These are phyloP conservation scores for Henningerozyma blattae DNA, from an alignment of 805 yeast species.

Conservation along the genomic window DNA sequence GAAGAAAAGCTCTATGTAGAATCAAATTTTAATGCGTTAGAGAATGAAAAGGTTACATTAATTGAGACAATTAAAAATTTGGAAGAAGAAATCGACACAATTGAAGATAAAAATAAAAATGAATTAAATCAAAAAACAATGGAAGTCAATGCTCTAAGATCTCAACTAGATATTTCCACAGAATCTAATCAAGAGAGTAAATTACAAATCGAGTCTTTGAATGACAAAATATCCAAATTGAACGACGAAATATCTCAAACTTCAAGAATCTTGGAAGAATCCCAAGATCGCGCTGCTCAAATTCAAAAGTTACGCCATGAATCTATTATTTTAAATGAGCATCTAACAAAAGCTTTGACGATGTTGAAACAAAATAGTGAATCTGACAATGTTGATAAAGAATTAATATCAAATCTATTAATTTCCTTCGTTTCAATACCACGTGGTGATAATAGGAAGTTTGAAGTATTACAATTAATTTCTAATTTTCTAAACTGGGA, in stretches of 20 bases:
- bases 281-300: conserved; percentile 58
- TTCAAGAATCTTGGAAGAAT: conserved; percentile 21
- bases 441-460: conserved; percentile 88
- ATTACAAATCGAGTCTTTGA: conserved; percentile 13
- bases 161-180: conserved; percentile 14
- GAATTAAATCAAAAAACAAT: conserved; percentile 13
- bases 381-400: conserved; percentile 74
- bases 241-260: conserved; percentile 11
- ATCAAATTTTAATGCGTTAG: conserved; percentile 12
- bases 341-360: conserved; percentile 82
- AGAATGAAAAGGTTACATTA: conserved; percentile 15
- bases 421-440: conserved; percentile 79
- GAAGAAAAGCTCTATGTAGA: conserved; percentile 28
- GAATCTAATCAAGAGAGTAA: conserved; percentile 7
- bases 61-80: conserved; percentile 21
- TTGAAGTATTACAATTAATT: conserved; percentile 78
- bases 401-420: conserved; percentile 74
- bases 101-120: conserved; percentile 6
- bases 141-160: conserved; percentile 21
- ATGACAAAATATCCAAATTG: conserved; percentile 14
- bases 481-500: conserved; percentile 84
- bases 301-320: conserved; percentile 92
- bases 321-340: conserved; percentile 86
- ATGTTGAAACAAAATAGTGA: conserved; percentile 69
- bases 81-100: conserved; percentile 1